phyloP scores from a whole-genome alignment of 352 stramenopile genomes.

The Phytophthora pistaciae region DNA sequence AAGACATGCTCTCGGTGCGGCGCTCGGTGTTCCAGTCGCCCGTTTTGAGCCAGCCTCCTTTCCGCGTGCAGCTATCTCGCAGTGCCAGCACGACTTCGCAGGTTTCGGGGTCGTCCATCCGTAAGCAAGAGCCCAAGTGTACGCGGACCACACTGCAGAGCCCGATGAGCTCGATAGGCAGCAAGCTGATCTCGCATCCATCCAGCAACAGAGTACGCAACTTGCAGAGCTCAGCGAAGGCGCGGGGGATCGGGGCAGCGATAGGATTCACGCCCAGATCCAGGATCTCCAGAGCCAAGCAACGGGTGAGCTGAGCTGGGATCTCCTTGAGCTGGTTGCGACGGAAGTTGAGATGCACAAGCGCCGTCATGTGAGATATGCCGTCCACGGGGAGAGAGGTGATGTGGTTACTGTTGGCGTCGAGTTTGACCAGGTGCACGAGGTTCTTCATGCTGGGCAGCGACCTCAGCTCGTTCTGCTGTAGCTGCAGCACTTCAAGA shows the following conservation, averaged over 20 bases:
- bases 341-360: constrained; percentile 73
- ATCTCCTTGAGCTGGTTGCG: constrained; percentile 68
- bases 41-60: constrained; percentile 74
- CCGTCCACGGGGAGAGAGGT: constrained; percentile 39
- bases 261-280: constrained; percentile 79
- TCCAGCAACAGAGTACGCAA: constrained; percentile 80
- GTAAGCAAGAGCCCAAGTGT: constrained; percentile 60
- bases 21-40: constrained; percentile 37
- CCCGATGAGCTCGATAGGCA: constrained; percentile 75
- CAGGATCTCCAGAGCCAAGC: constrained; percentile 70
- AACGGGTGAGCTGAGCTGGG: constrained; percentile 50
- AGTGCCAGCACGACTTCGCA: constrained; percentile 71
- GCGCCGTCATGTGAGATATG: constrained; percentile 63
- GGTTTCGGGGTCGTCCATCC: constrained; percentile 76
- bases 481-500: constrained; percentile 66
- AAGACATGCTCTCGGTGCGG: constrained; percentile 34
- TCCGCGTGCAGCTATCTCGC: constrained; percentile 52
- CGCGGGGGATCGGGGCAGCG: constrained; percentile 43
- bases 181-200: constrained; percentile 46
- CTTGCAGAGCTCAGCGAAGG: constrained; percentile 52
- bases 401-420: constrained; percentile 82
- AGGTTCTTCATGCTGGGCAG: constrained; percentile 75
- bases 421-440: constrained; percentile 75
- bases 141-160: constrained; percentile 61
- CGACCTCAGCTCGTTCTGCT: constrained; percentile 68